Evolutionary conservation across 768 basidiomycete species (phyloP), one percentile per base, ranked within the genome.

Genomic region (Mycena metata): DNA sequence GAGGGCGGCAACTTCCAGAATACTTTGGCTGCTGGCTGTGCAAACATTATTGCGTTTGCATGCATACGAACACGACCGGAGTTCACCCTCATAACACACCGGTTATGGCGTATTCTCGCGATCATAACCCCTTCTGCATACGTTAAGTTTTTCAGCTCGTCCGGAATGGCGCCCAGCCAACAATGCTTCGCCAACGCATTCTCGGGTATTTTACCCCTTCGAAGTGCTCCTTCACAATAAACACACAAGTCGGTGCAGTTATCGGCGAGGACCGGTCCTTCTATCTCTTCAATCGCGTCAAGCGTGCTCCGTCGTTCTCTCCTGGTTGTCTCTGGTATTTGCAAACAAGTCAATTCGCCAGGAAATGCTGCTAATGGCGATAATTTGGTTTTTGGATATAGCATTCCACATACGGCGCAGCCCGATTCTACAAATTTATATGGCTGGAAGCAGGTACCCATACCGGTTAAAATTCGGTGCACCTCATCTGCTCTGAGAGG

Each of bases 11-110:
- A 17, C 9, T 51, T 26, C 50, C 24, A 10, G 33, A 30, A 51
- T 16, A 51, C 50, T 15, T 74, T 76, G 0, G 54, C 49, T 21
- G 71, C 69, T 0, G 78, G 77, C 21, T 70, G 59, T 26, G 71
- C 72, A 67, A 76, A 78, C 8, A 71, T 64, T 12, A 80, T 68
- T 0, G 71, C 76, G 73, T 80, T 78, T 5, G 73, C 75, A 33
- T 51, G 50, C 50, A 51, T 26, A 33, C 43, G 74, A 77, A 72
- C 35, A 74, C 75, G 36, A n/a, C 51, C 36, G 30, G 50, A 30
- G 21, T 61, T 41, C 6, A 61, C 60, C 16, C 60, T 30, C 16
- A 61, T 49, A 2, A 61, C 60, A 50, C 60, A 61, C 2, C 60
- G 11, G 23, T 61, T 61, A 15, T 51, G 50, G 12, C 50, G 11